Evolutionary conservation across 2,329 filamentous ascomycete species (phyloP).

Genomic region (Fusarium robinianum): DNA sequence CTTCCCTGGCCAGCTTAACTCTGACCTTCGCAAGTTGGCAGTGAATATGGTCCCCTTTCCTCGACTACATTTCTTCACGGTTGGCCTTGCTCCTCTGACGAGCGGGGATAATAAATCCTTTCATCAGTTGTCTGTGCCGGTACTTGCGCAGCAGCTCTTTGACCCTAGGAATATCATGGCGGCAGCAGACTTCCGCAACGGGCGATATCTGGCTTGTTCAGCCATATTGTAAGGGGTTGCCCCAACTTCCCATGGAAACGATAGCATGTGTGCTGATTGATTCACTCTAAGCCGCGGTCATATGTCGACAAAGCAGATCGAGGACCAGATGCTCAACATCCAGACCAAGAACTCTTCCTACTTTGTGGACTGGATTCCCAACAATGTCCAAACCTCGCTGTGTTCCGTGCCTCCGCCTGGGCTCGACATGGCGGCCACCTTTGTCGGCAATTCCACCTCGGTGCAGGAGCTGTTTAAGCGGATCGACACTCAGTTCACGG

Average conservation of each 20-base stretch:
- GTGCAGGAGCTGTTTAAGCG: conserved; percentile 99
- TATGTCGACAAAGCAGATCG: conserved; percentile 99
- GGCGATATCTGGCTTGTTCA: conserved; percentile 98
- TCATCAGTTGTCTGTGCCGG: conserved; percentile 94
- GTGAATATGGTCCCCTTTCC: conserved; percentile 99
- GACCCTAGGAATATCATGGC: conserved; percentile 99
- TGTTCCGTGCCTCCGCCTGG: conserved; percentile 98
- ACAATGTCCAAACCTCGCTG: conserved; percentile 99
- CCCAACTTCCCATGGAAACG: too few species aligned
- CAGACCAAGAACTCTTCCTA: conserved; percentile 99
- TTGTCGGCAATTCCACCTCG: conserved; percentile 98
- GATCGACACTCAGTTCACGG: conserved; percentile 98
- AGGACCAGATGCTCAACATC: conserved; percentile 99
- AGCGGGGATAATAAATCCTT: conserved; percentile 83
- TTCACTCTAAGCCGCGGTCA: conserved; percentile 75
- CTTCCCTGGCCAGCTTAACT: conserved; percentile 99
- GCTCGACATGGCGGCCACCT: conserved; percentile 98
- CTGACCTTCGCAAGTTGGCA: conserved; percentile 97
- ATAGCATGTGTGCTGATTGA: conserved; percentile 9
- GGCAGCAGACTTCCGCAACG: conserved; percentile 99
- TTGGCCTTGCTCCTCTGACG: conserved; percentile 97
- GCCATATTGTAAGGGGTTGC: conserved; percentile 81
- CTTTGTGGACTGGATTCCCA: conserved; percentile 99
- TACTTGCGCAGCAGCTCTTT: conserved; percentile 99
- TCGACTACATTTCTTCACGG: conserved; percentile 99